These are phyloP conservation scores for Chiua virens DNA, from an alignment of 768 basidiomycete genomes.

Conservation along the genomic window DNA sequence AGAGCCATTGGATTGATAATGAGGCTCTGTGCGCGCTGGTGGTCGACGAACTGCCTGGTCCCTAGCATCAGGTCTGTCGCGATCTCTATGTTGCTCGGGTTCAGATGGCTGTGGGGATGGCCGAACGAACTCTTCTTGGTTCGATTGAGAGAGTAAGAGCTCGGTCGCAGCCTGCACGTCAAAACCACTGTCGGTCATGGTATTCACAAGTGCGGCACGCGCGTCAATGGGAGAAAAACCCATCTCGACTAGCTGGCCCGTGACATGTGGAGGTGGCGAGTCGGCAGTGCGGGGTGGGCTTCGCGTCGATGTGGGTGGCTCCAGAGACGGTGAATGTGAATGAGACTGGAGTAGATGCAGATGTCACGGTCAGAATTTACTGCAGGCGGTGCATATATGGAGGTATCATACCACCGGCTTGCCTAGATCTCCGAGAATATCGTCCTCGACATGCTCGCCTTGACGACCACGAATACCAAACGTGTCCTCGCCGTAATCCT, in stretches of 20 bases:
- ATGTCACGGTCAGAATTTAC: background rate
- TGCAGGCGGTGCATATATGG: background rate
- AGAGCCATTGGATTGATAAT: background rate
- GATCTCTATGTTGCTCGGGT: slow-evolving; percentile 12
- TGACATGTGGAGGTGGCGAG: slow-evolving; percentile 84
- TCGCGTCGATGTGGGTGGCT: slow-evolving; percentile 4
- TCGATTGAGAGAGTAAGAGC: slow-evolving; percentile 44
- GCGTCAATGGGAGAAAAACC: slow-evolving; percentile 84
- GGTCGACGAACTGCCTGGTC: slow-evolving; percentile 1
- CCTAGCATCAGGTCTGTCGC: slow-evolving; percentile 1
- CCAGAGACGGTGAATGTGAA: slow-evolving; percentile 11
- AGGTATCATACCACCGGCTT: slow-evolving; percentile 49
- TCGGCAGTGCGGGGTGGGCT: slow-evolving; percentile 19
- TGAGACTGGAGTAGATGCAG: slow-evolving; percentile 6
- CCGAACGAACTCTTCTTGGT: slow-evolving; percentile 12
- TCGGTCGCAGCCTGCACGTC: slow-evolving; percentile 85
- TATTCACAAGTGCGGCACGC: slow-evolving; percentile 68
- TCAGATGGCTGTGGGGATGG: slow-evolving; percentile 7
- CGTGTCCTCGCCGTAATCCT: slow-evolving; percentile 34
- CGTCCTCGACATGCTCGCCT: slow-evolving; percentile 48
- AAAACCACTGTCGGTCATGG: slow-evolving; percentile 50
- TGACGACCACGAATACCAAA: slow-evolving; percentile 3
- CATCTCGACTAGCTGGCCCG: slow-evolving; percentile 94
- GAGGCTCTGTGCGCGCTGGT: slow-evolving; percentile 5
- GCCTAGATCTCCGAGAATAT: slow-evolving; percentile 67